phyloP scores from a whole-genome alignment of 352 stramenopile species.

The Pythium aquatile region DNA sequence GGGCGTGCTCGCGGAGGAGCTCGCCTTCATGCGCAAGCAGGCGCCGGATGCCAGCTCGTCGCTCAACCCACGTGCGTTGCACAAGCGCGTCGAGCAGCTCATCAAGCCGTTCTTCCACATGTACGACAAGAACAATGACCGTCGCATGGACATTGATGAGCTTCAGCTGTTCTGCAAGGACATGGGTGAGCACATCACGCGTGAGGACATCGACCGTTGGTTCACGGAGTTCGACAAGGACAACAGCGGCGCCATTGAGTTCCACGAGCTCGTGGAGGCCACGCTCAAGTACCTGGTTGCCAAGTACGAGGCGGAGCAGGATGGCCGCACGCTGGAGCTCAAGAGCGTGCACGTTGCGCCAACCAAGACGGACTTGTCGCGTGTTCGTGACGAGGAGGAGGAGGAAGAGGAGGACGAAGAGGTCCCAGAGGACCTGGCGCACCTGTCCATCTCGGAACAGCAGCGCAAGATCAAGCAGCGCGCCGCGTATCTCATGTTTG shows the following conservation, averaged over 20 bases:
- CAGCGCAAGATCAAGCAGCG: conserved; percentile 94
- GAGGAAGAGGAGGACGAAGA: conserved; percentile 93
- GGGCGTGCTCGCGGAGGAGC: conserved; percentile 72
- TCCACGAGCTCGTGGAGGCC: conserved; percentile 93
- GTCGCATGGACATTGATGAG: conserved; percentile 90
- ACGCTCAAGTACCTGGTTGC: conserved; percentile 85
- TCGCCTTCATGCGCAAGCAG: conserved; percentile 63
- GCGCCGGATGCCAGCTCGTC: conserved; percentile 38
- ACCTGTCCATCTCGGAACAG: conserved; percentile 94
- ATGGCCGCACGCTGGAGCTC: conserved; percentile 35
- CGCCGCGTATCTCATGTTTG: conserved; percentile 91
- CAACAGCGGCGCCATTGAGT: conserved; percentile 90
- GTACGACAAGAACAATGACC: conserved; percentile 93
- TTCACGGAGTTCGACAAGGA: conserved; percentile 91
- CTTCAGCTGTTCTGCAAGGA: conserved; percentile 93
- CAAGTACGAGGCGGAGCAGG: conserved; percentile 66
- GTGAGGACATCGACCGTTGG: conserved; percentile 78
- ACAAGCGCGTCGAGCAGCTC: conserved; percentile 87
- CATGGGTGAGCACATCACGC: conserved; percentile 88
- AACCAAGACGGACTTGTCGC: conserved; percentile 45
- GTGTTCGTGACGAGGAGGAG: conserved; percentile 56
- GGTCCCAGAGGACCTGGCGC: conserved; percentile 92
- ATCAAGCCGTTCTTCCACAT: conserved; percentile 91
- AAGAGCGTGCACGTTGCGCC: conserved; percentile 44
- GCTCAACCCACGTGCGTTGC: conserved; percentile 53